Evolutionary conservation across 2,329 filamentous ascomycete species (phyloP).

Genomic region (Alternaria postmessia): DNA sequence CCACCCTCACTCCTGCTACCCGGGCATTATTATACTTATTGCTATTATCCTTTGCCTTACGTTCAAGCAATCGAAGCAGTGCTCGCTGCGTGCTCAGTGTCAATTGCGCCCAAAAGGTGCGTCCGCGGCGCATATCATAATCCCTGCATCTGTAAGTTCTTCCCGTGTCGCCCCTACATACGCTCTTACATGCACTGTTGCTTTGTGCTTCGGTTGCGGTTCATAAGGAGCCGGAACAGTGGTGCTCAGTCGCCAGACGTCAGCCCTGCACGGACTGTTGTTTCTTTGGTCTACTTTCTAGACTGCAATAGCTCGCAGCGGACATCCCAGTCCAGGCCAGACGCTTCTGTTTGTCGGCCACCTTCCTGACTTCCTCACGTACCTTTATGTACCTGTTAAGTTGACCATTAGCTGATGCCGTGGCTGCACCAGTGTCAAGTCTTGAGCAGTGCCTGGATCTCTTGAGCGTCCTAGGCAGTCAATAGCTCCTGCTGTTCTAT

Average conservation of each 20-base stretch:
- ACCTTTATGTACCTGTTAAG: constrained; percentile 41
- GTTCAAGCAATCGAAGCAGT: constrained; percentile 29
- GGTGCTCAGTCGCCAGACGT: constrained; percentile 50
- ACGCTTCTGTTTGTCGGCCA: constrained; percentile 41
- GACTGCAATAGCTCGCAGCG: constrained; percentile 46
- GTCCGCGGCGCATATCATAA: constrained; percentile 42
- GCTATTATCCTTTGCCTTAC: constrained; percentile 40
- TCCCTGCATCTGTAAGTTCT: constrained; percentile 42
- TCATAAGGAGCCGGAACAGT: constrained; percentile 44
- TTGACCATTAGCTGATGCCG: constrained; percentile 43
- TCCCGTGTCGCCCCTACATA: constrained; percentile 34
- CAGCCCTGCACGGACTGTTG: constrained; percentile 51
- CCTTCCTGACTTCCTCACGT: constrained; percentile 35
- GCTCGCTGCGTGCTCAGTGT: constrained; percentile 36
- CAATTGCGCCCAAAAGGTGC: constrained; percentile 32
- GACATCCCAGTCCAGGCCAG: constrained; percentile 44
- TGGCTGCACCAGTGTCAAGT: constrained; percentile 42
- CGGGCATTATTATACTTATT: constrained; percentile 43
- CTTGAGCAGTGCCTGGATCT: constrained; percentile 37
- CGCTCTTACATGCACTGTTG: constrained; percentile 38
- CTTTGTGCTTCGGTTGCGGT: constrained; percentile 42
- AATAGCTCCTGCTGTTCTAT: constrained; percentile 42
- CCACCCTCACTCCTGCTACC: constrained; percentile 34
- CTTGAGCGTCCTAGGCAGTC: constrained; percentile 32
- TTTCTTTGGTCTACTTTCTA: constrained; percentile 45